phyloP scores from a whole-genome alignment of 2,329 filamentous ascomycete genomes.

The Coleophoma eucalyptorum region DNA sequence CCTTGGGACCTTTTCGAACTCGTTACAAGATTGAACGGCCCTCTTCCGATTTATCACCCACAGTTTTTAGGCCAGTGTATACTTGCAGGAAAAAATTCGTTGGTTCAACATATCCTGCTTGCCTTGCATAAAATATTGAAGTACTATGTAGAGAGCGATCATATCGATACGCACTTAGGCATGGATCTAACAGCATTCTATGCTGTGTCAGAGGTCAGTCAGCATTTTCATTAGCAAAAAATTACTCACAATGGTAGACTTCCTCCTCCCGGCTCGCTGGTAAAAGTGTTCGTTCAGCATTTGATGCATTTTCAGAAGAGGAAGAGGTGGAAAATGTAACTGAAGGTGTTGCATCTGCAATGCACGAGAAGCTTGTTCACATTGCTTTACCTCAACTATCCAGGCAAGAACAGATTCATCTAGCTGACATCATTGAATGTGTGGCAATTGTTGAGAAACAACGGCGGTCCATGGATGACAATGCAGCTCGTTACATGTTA shows the following conservation, averaged over 20 bases:
- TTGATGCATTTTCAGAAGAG: slow-evolving; percentile 43
- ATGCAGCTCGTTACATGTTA: slow-evolving; percentile 81
- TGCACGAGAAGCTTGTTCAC: slow-evolving; percentile 74
- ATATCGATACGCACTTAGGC: slow-evolving; percentile 73
- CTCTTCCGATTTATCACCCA: slow-evolving; percentile 87
- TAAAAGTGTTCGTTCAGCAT: slow-evolving; percentile 34
- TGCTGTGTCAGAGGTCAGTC: slow-evolving; percentile 22
- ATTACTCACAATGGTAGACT: slow-evolving; percentile 13
- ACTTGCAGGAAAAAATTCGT: slow-evolving; percentile 67
- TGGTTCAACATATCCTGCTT: slow-evolving; percentile 71
- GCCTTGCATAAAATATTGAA: slow-evolving; percentile 74
- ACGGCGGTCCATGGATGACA: slow-evolving; percentile 83
- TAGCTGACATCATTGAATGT: slow-evolving; percentile 82
- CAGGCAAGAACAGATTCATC: slow-evolving; percentile 79
- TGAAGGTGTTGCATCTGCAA: slow-evolving; percentile 63
- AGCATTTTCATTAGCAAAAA: background rate
- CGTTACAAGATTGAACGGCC: slow-evolving; percentile 79
- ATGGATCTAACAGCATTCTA: slow-evolving; percentile 60
- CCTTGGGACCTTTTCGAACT: slow-evolving; percentile 69
- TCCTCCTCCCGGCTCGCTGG: slow-evolving; percentile 9
- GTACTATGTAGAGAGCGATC: slow-evolving; percentile 78
- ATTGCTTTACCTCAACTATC: slow-evolving; percentile 77
- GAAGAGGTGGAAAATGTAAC: slow-evolving; percentile 63
- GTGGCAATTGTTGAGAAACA: slow-evolving; percentile 81
- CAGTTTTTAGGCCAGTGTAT: slow-evolving; percentile 87